Percentiles rank a stretch among this genome's conserved stretches.
phyloP scores from a whole-genome alignment of 495 filamentous ascomycete species.

The Amniculicola lignicola region DNA sequence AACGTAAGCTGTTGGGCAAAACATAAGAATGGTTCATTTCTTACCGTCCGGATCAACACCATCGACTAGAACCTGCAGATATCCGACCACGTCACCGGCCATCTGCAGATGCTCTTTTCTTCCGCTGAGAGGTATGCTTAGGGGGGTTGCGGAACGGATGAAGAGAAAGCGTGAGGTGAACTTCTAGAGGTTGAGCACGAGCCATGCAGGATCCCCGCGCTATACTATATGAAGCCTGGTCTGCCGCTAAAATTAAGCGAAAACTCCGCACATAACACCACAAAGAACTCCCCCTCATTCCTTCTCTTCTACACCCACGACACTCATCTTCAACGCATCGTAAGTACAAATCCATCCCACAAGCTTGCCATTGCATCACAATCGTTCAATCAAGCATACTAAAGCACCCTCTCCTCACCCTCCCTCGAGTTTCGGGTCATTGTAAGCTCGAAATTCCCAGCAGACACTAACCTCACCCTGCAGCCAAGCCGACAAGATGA shows the following conservation, averaged over 20 bases:
- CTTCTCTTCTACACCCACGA: conserved; percentile 28
- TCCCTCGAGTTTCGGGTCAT: background rate
- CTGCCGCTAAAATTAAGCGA: too few species aligned
- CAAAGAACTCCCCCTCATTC: background rate
- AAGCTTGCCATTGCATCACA: background rate
- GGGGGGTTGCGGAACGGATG: too few species aligned
- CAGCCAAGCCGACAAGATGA: conserved; percentile 64
- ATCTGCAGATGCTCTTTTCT: background rate
- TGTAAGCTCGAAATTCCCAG: conserved; percentile 36
- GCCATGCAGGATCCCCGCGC: too few species aligned
- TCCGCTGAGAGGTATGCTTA: too few species aligned
- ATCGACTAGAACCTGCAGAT: conserved; percentile 18
- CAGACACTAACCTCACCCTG: conserved; percentile 38
- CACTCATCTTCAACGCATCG: conserved; percentile 37
- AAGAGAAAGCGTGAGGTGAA: too few species aligned
- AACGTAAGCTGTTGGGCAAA: background rate
- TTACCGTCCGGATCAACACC: conserved; percentile 11
- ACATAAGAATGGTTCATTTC: background rate
- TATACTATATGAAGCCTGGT: too few species aligned
- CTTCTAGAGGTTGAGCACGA: too few species aligned
- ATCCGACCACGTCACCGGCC: conserved; percentile 20
- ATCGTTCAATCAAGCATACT: conserved; percentile 19
- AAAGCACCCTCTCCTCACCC: conserved; percentile 10
- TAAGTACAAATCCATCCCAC: conserved; percentile 19
- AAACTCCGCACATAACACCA: conserved; percentile 26